Conservation (phyloP, 2,329 filamentous ascomycete genomes). For the Colletotrichum siamense region DNA sequence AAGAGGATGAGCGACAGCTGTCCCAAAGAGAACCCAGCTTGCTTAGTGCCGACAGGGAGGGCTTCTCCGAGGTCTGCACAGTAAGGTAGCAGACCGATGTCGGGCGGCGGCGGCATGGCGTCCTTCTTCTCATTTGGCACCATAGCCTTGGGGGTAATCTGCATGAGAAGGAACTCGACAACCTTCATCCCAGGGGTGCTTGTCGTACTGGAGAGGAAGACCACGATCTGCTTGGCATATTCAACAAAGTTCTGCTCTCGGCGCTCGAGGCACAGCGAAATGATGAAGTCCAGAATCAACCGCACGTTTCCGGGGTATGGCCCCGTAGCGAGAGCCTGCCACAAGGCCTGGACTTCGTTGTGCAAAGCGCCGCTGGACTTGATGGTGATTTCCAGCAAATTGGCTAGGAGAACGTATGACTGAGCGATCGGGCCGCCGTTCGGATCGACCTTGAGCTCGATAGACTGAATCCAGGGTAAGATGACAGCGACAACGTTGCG, state of each 20-base stretch:
- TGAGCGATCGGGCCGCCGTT: slow-evolving; percentile 89
- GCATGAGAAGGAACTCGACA: slow-evolving; percentile 89
- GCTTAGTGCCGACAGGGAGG: slow-evolving; percentile 87
- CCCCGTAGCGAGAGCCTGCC: slow-evolving; percentile 94
- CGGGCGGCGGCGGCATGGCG: slow-evolving; percentile 71
- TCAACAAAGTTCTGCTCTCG: slow-evolving; percentile 98
- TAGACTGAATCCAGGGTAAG: slow-evolving; percentile 93
- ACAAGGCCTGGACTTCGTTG: slow-evolving; percentile 96
- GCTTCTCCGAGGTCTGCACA: slow-evolving; percentile 83
- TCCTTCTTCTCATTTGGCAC: slow-evolving; percentile 85
- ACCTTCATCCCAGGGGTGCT: slow-evolving; percentile 83
- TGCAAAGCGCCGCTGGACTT: slow-evolving; percentile 87
- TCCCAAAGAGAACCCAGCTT: slow-evolving; percentile 88
- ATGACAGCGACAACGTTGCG: slow-evolving; percentile 94
- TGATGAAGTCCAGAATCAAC: slow-evolving; percentile 94
- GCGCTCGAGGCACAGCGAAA: slow-evolving; percentile 88
- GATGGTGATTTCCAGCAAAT: slow-evolving; percentile 95
- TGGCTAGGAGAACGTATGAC: slow-evolving; percentile 94
- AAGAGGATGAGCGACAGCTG: slow-evolving; percentile 92
- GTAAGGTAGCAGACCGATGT: slow-evolving; percentile 80
- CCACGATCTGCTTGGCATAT: slow-evolving; percentile 97
- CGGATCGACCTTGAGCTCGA: slow-evolving; percentile 90
- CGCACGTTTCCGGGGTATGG: slow-evolving; percentile 94
- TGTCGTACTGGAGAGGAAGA: slow-evolving; percentile 85
- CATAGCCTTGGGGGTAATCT: slow-evolving; percentile 96